Evolutionary conservation across 2,329 filamentous ascomycete species (phyloP).

Genomic region (Aureobasidium sp.): DNA sequence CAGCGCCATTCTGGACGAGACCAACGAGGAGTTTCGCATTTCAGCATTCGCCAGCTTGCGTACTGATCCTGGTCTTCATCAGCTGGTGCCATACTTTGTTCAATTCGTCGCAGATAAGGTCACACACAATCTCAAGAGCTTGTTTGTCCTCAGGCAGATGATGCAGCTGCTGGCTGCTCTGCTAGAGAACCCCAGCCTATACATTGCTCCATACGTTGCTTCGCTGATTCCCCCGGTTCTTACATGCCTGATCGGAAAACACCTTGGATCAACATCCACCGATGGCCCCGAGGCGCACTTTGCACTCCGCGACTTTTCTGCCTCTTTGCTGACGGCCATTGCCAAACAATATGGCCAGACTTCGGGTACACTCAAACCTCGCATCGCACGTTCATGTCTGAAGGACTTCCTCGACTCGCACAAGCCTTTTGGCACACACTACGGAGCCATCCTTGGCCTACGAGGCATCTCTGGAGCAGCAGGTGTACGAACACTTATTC

Average conservation of each 20-base stretch:
- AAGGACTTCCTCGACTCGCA: slow-evolving; percentile 85
- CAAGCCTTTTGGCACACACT: slow-evolving; percentile 75
- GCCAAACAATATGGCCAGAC: slow-evolving; percentile 71
- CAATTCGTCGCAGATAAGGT: slow-evolving; percentile 95
- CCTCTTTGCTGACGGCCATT: slow-evolving; percentile 71
- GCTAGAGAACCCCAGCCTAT: slow-evolving; percentile 73
- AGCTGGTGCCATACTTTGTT: slow-evolving; percentile 92
- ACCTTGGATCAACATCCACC: slow-evolving; percentile 53
- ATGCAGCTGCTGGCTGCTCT: slow-evolving; percentile 83
- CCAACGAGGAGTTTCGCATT: slow-evolving; percentile 75
- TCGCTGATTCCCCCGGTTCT: slow-evolving; percentile 77
- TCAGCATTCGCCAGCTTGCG: slow-evolving; percentile 79
- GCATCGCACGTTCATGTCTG: slow-evolving; percentile 85
- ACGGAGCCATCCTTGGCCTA: slow-evolving; percentile 77
- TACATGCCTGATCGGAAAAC: slow-evolving; percentile 80
- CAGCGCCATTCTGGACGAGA: slow-evolving; percentile 77
- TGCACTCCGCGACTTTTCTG: slow-evolving; percentile 73
- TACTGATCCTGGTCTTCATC: slow-evolving; percentile 86
- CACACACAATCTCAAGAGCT: slow-evolving; percentile 83
- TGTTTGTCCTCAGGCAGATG: slow-evolving; percentile 83
- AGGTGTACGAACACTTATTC: slow-evolving; percentile 53
- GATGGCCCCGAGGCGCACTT: slow-evolving; percentile 56
- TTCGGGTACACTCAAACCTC: slow-evolving; percentile 74
- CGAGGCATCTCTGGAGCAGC: slow-evolving; percentile 65
- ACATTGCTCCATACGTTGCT: slow-evolving; percentile 60